Evolutionary conservation across 176 grass and related monocot genomes (phyloP).

Genomic region (Urochloa ruziziensis): DNA sequence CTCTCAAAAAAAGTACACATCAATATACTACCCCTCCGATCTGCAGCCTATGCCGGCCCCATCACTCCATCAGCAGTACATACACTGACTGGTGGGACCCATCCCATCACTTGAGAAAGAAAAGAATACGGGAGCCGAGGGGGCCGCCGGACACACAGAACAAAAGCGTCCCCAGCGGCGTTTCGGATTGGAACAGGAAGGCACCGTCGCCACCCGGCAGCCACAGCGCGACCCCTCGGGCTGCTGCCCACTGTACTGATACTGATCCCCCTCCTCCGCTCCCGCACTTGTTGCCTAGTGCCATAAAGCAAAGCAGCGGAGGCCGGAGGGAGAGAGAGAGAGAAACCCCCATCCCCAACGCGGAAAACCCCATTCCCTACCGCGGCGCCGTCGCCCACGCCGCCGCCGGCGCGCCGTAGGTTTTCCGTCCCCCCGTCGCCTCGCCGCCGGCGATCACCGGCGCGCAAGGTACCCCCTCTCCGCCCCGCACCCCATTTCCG

Average conservation of each 20-base stretch:
- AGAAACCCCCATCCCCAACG: not conserved
- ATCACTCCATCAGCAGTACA: no score
- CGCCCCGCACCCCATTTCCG: not conserved
- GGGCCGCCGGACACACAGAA: no score
- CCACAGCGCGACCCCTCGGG: not conserved
- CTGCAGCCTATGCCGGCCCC: no score
- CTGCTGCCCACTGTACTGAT: not conserved
- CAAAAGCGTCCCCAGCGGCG: not conserved
- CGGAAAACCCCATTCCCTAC: not conserved
- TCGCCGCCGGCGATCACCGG: not conserved
- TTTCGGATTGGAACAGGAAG: not conserved
- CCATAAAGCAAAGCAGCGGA: not conserved
- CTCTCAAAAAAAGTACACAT: no score
- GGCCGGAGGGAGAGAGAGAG: not conserved
- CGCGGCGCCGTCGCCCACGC: not conserved
- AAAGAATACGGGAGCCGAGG: no score
- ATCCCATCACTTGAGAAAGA: no score
- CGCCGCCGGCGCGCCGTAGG: not conserved
- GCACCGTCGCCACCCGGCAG: no score
- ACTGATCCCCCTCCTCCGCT: no score
- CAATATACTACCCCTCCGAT: no score
- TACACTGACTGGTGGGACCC: no score
- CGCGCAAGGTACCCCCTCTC: not conserved
- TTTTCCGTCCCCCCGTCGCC: not conserved
- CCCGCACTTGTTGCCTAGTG: not conserved